Evolutionary conservation across 1,139 yeast genomes (phyloP), one percentile per base, ranked within the genome.

Genomic region (Diutina sp.): DNA sequence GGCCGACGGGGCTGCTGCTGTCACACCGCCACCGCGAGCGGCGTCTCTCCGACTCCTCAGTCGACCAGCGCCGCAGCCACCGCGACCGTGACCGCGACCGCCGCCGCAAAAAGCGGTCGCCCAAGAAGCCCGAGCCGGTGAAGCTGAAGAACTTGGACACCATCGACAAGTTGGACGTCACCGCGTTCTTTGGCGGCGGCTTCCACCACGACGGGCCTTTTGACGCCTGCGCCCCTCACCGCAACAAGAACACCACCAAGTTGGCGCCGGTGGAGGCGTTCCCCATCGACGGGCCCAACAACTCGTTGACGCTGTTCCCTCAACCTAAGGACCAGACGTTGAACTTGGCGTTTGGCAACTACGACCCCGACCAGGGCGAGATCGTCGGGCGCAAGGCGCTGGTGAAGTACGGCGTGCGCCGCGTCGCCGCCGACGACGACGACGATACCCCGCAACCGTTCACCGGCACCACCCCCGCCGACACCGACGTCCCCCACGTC

Each of bases 201-300:
- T 93, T 93, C 78, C 99, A 93, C 70, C 99, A 93, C 69, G 99
- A 93, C 70, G 99, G 99, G 14, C 99, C 99, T 18, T 93, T 93
- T 69, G 99, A 93, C 69, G 99, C 99, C 2, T 91, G 98, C 70
- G 87, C 95, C 6, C 98, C 99, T 6, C 96, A 89, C 69, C 84
- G 98, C 69, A 93, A 93, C 72, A 88, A 87, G 71, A 81, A 87
- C 67, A 74, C 73, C 35, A 41, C 25, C n/a, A 85, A 83, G 67
- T 83, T 82, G 51, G 96, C 97, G 0, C 99, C 99, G 2, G 97
- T 93, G 30, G 77, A 84, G 74, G 99, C 99, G 0, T 93, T 90
- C 77, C 97, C 97, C 2, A 87, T 80, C 6, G 96, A 91, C 71
- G 97, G 98, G 0, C 97, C 98, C 59, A 93, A 91, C 70, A 89